These are phyloP conservation scores for Ascocoryne sarcoides DNA, from an alignment of 2,329 filamentous ascomycete species.

Conservation along the genomic window DNA sequence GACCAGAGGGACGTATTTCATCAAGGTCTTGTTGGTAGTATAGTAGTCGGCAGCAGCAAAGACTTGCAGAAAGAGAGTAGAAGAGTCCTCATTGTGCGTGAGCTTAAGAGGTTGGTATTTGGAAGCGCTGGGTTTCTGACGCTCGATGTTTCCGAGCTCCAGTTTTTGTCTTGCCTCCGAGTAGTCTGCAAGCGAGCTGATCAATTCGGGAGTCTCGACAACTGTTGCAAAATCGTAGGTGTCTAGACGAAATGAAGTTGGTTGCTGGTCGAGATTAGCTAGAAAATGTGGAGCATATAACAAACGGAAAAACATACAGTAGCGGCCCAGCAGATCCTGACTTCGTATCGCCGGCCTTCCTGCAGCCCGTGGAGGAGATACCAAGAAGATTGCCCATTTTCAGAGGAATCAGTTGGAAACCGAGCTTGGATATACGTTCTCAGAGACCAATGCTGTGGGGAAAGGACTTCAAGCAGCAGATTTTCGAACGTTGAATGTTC, in stretches of 20 bases:
- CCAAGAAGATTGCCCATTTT: constrained; percentile 63
- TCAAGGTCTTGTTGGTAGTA: constrained; percentile 62
- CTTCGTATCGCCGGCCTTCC: constrained; percentile 75
- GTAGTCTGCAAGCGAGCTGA: constrained; percentile 56
- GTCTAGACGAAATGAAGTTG: constrained; percentile 66
- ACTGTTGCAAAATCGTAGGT: constrained; percentile 54
- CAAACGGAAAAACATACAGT: constrained; percentile 56
- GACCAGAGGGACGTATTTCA: constrained; percentile 66
- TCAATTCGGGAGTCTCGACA: constrained; percentile 52
- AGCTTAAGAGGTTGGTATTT: constrained; percentile 3
- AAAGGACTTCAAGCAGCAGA: constrained; percentile 57
- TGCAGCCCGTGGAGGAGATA: constrained; percentile 62
- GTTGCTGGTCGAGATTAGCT: constrained; percentile 53
- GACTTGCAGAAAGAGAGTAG: constrained; percentile 48
- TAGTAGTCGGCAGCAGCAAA: constrained; percentile 78
- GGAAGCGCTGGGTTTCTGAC: constrained; percentile 9
- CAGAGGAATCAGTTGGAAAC: constrained; percentile 50
- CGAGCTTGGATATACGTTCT: constrained; percentile 56
- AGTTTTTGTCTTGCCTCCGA: constrained; percentile 43
- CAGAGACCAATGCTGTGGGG: constrained; percentile 45
- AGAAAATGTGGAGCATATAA: constrained; percentile 1
- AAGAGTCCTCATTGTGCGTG: constrained; percentile 13
- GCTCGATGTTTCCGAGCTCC: constrained; percentile 11
- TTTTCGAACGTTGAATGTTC: constrained; percentile 47
- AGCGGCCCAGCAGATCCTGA: constrained; percentile 87